Evolutionary conservation across 2,329 filamentous ascomycete species (phyloP), one percentile per base, ranked within the genome.

Genomic region (Stylonectria norvegica): DNA sequence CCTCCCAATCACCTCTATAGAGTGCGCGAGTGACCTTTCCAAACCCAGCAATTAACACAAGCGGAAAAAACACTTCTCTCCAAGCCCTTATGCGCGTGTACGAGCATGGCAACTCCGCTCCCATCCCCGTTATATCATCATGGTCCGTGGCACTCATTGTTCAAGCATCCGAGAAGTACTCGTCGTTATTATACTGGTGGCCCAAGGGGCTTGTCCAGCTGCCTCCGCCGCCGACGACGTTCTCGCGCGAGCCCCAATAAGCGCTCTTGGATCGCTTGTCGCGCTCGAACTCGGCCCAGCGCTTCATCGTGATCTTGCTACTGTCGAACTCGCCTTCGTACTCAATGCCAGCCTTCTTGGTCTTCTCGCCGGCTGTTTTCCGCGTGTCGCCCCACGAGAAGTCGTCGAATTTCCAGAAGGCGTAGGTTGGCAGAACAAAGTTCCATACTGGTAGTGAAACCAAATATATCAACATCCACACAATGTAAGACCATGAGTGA

Each of bases 351-450:
- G 78, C 86, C 69, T 91, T 93, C 73, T 91, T 90, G 11, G 80
- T 84, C 70, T 86, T 88, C 60, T 95, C 91, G 19, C 90, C 90
- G 0, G 84, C 87, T 28, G 91, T 95, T 79, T 97, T 95, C 47
- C 93, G 82, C 40, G 93, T 98, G 50, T 98, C 94, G 59, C 93
- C 93, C 93, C 93, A 98, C 42, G 87, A 95, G 74, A 98, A 98
- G 71, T 98, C 93, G 64, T 98, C 93, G 63, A 98, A 98, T 70
- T 98, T 97, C 93, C 93, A 98, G 74, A 91, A 98, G 3, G 93
- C 86, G 62, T 98, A 98, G 6, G 81, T 80, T 0, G 93, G 93
- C 7, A 98, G 81, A 25, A 98, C 76, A 63, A 98, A 95, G 67
- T 98, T 98, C 93, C 93, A 98, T 42, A 98, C 78, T 1, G 94